A percentile compares a stretch with the other conserved stretches of the same genome.
Conservation (phyloP, 805 yeast species). For the Torulaspora delbrueckii region DNA sequence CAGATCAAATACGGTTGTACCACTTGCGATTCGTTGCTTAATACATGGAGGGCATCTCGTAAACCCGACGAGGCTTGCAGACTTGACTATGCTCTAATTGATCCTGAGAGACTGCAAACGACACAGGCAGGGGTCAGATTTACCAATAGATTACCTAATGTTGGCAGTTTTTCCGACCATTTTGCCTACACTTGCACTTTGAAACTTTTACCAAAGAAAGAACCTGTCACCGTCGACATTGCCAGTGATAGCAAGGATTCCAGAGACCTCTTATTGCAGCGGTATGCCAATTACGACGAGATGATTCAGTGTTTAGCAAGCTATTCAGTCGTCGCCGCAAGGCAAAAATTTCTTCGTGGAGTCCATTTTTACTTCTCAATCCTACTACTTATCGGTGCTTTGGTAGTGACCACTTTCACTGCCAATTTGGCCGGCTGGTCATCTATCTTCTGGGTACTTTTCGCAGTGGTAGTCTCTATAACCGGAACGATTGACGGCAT, state of each 20-base stretch:
- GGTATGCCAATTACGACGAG: conserved; percentile 40
- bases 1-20: conserved; percentile 75
- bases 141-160: conserved; percentile 57
- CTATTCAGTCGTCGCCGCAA: conserved; percentile 49
- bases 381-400: conserved; percentile 46
- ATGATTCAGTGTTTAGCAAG: conserved; percentile 44
- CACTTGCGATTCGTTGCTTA: conserved; percentile 83
- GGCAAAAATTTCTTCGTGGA: conserved; percentile 63
- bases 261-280: conserved; percentile 14
- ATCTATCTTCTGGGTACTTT: conserved; percentile 59
- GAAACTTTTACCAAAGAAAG: conserved; percentile 25
- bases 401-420: conserved; percentile 56
- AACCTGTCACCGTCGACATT: conserved; percentile 4
- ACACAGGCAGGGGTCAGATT: conserved; percentile 66
- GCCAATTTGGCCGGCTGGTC: conserved; percentile 53
- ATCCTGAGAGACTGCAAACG: conserved; percentile 48
- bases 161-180: conserved; percentile 87
- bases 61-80: conserved; percentile 71
- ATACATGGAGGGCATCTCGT: conserved; percentile 70
- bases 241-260: conserved; percentile 5
- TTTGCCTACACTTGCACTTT: conserved; percentile 65
- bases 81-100: conserved; percentile 83
- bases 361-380: conserved; percentile 59
- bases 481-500: conserved; percentile 73
- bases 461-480: conserved; percentile 50